Conservation (phyloP, 2,329 filamentous ascomycete genomes). For the Botrytis tulipae region DNA sequence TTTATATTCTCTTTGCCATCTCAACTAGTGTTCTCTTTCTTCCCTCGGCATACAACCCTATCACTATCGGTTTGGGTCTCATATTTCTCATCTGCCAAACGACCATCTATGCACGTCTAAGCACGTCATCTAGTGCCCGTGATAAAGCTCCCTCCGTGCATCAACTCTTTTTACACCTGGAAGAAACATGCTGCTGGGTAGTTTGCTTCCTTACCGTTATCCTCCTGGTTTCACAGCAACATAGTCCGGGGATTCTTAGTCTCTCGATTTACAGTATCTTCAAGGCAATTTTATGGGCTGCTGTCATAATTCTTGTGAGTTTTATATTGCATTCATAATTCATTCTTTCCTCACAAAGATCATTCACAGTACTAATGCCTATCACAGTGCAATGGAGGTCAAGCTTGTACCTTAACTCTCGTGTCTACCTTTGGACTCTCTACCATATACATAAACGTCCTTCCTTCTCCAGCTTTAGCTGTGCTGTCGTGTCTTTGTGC, state of each 20-base stretch:
- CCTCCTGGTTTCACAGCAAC: slow-evolving; percentile 14
- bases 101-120: slow-evolving; percentile 9
- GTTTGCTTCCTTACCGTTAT: slow-evolving; percentile 17
- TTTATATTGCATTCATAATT: neutral
- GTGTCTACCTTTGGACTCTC: slow-evolving; percentile 16
- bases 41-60: neutral
- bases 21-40: slow-evolving; percentile 17
- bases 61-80: slow-evolving; percentile 2
- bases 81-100: slow-evolving; percentile 16
- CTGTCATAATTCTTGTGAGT: slow-evolving; percentile 14
- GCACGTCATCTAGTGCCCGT: neutral
- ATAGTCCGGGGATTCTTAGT: neutral
- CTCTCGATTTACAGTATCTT: neutral
- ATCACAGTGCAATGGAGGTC: slow-evolving; percentile 14
- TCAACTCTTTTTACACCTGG: neutral
- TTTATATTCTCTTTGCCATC: slow-evolving; percentile 17
- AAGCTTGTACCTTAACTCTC: slow-evolving; percentile 13
- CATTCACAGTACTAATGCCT: neutral
- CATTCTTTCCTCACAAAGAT: neutral
- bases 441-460: slow-evolving; percentile 6
- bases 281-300: slow-evolving; percentile 11
- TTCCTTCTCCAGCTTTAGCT: slow-evolving; percentile 2
- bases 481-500: slow-evolving; percentile 9
- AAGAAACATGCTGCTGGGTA: slow-evolving; percentile 21
- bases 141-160: neutral